phyloP scores from a whole-genome alignment of 768 basidiomycete genomes.

The Mycena rosella region DNA sequence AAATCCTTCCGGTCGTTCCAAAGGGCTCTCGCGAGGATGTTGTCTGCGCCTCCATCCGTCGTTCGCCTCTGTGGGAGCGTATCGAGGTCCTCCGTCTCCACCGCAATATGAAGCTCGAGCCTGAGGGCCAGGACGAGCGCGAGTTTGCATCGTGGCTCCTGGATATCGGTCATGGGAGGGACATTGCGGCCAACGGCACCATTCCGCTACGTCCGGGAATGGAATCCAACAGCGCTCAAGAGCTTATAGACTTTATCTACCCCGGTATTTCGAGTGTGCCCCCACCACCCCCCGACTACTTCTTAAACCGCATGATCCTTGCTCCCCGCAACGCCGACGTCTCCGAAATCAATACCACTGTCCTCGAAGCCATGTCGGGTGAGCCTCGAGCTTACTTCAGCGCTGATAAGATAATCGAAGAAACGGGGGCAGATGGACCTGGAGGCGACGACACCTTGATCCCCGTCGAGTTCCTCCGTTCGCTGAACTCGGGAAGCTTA shows the following conservation, averaged over 20 bases:
- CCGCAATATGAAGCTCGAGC: slow-evolving; percentile 53
- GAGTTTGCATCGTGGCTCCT: slow-evolving; percentile 33
- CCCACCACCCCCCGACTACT: slow-evolving; percentile 44
- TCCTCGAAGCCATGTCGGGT: slow-evolving; percentile 44
- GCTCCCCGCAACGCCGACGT: slow-evolving; percentile 53
- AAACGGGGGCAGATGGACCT: slow-evolving; percentile 37
- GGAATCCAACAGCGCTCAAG: slow-evolving; percentile 43
- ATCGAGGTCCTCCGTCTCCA: slow-evolving; percentile 44
- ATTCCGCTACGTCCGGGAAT: slow-evolving; percentile 20
- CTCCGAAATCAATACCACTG: slow-evolving; percentile 46
- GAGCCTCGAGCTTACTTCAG: slow-evolving; percentile 13
- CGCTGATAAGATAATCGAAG: slow-evolving; percentile 37
- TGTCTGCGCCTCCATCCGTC: slow-evolving; percentile 47
- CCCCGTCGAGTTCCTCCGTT: slow-evolving; percentile 55
- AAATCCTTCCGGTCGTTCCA: slow-evolving; percentile 29
- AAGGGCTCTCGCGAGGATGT: slow-evolving; percentile 50
- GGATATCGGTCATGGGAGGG: slow-evolving; percentile 36
- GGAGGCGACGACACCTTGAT: slow-evolving; percentile 40
- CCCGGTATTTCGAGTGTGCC: slow-evolving; percentile 23
- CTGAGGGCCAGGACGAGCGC: slow-evolving; percentile 39
- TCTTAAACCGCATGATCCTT: slow-evolving; percentile 52
- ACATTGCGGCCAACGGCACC: slow-evolving; percentile 14
- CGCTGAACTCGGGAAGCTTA: slow-evolving; percentile 50
- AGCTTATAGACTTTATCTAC: slow-evolving; percentile 42
- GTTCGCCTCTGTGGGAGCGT: slow-evolving; percentile 50